Percentiles rank a stretch among this genome's conserved stretches.
Conservation (phyloP, 768 basidiomycete species). For the Boletus rex-veris region DNA sequence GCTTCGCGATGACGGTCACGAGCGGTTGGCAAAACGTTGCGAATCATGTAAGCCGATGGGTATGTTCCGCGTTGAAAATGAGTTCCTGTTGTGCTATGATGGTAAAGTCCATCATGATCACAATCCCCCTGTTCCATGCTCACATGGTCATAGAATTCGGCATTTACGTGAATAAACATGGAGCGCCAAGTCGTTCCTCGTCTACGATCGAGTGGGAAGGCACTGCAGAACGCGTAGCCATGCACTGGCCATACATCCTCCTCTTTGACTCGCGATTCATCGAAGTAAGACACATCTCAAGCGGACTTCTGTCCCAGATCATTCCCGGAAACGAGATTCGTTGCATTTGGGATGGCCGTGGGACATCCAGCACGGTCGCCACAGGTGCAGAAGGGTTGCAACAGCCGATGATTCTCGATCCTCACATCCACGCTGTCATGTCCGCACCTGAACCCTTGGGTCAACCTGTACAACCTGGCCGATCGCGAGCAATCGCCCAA, state of each 20-base stretch:
- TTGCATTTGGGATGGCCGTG: constrained; percentile 88
- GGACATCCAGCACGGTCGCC: constrained; percentile 30
- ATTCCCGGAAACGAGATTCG: constrained; percentile 78
- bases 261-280: constrained; percentile 89
- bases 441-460: constrained; percentile 43
- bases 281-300: constrained; percentile 82
- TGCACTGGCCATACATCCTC: constrained; percentile 85
- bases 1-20: constrained; percentile 67
- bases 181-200: constrained; percentile 70
- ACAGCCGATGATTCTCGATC: constrained; percentile 60
- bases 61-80: constrained; percentile 87
- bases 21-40: constrained; percentile 73
- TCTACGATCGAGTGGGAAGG: constrained; percentile 94
- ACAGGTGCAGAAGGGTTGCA: constrained; percentile 32
- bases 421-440: constrained; percentile 87
- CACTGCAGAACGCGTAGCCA: constrained; percentile 80
- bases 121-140: not conserved
- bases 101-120: constrained; percentile 43
- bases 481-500: constrained; percentile 55
- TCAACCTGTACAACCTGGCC: constrained; percentile 36
- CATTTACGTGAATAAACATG: constrained; percentile 87
- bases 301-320: constrained; percentile 77
- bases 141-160: constrained; percentile 65
- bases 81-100: constrained; percentile 87
- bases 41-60: constrained; percentile 81